Conservation (phyloP, 345 rosid species). For the Raphanus sativus region DNA sequence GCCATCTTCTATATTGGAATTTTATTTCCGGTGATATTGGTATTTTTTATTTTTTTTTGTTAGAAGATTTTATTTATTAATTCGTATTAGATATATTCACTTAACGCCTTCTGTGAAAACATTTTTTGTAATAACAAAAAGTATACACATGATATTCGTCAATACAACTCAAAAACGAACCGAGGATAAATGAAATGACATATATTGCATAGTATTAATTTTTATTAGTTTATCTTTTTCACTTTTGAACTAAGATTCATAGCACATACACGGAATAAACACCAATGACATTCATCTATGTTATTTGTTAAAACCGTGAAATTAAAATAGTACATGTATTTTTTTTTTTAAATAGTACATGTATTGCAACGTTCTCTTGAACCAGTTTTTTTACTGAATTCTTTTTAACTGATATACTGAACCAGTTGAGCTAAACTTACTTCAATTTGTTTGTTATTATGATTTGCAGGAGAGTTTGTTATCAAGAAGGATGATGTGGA, state of each 20-base stretch:
- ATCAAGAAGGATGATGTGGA: constrained; percentile 2
- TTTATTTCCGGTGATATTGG: background rate
- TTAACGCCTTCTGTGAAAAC: background rate
- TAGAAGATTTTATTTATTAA: background rate
- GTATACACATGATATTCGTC: background rate
- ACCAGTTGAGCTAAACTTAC: background rate
- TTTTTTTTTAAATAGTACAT: background rate
- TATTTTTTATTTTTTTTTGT: background rate
- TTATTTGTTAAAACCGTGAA: background rate
- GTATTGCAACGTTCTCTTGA: background rate
- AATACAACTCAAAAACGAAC: background rate
- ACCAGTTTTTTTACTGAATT: no score
- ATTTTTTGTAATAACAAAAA: background rate
- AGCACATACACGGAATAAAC: background rate
- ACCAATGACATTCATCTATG: background rate
- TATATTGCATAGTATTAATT: background rate
- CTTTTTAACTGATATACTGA: no score
- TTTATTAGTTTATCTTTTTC: background rate
- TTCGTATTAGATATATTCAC: background rate
- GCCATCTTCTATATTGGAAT: no score
- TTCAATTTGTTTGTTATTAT: background rate
- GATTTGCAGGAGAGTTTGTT: constrained; percentile 12
- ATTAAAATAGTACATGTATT: background rate
- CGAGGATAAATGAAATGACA: background rate
- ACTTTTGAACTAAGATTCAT: background rate